A percentile compares a stretch with the other conserved stretches of the same genome.
Evolutionary conservation across 2,329 filamentous ascomycete genomes (phyloP).

Genomic region (Cadophora gregata): DNA sequence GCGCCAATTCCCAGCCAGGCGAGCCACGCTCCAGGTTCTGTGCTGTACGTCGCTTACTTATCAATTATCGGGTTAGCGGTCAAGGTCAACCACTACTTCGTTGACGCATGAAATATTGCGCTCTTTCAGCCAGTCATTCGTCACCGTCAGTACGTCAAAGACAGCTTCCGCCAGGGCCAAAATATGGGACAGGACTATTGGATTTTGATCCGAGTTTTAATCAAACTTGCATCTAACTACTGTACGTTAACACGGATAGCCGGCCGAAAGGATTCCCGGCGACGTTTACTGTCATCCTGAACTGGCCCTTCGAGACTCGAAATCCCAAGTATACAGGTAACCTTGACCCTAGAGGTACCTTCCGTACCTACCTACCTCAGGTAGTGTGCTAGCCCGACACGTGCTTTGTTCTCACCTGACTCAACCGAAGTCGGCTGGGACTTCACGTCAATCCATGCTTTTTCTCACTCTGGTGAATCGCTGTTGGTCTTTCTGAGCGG

Average conservation of each 20-base stretch:
- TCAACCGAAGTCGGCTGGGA: neutral
- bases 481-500: neutral
- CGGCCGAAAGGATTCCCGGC: neutral
- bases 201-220: slow-evolving; percentile 4
- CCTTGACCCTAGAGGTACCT: too few relatives aligned
- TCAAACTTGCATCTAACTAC: neutral
- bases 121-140: slow-evolving; percentile 29
- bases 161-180: neutral
- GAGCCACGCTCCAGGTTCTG: too few relatives aligned
- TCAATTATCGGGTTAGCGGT: slow-evolving; percentile 1
- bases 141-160: neutral
- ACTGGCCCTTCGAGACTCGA: neutral
- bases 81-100: neutral
- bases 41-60: slow-evolving; percentile 5
- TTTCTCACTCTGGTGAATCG: neutral
- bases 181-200: slow-evolving; percentile 8
- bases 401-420: neutral
- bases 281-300: slow-evolving; percentile 1
- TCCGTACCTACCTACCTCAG: too few relatives aligned
- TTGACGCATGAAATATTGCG: slow-evolving; percentile 29
- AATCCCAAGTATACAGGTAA: neutral
- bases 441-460: neutral
- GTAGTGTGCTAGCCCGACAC: neutral
- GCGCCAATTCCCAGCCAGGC: slow-evolving; percentile 14
- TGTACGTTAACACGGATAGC: too few relatives aligned